These are phyloP conservation scores for Thermochaetoides thermophila DNA, from an alignment of 495 filamentous ascomycete species.

Conservation along the genomic window DNA sequence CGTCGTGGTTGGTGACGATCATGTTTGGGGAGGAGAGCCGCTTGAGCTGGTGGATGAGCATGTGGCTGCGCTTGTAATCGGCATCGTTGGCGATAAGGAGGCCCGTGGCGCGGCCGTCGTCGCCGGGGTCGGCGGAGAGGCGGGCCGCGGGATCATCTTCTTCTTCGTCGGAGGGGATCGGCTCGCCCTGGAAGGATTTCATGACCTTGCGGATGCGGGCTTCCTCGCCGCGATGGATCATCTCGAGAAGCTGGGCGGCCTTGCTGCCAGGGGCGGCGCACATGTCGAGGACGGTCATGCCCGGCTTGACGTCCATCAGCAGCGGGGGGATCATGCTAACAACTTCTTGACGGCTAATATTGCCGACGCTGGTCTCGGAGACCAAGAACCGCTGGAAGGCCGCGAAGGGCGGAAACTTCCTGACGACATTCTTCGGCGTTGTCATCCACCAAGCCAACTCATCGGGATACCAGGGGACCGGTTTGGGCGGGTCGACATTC, in stretches of 20 bases:
- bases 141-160: constrained; percentile 32
- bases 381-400: constrained; percentile 98
- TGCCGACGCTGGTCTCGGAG: constrained; percentile 89
- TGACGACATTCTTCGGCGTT: constrained; percentile 82
- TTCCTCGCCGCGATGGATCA: constrained; percentile 86
- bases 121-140: constrained; percentile 42
- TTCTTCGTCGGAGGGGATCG: constrained; percentile 34
- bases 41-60: constrained; percentile 96
- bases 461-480: constrained; percentile 85
- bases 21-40: constrained; percentile 90
- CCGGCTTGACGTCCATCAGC: constrained; percentile 75
- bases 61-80: constrained; percentile 88
- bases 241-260: constrained; percentile 84
- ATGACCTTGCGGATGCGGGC: constrained; percentile 51
- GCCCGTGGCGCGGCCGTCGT: constrained; percentile 78
- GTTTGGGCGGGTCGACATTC: constrained; percentile 60
- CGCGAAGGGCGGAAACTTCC: constrained; percentile 81
- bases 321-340: constrained; percentile 98
- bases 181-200: constrained; percentile 36
- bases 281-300: constrained; percentile 86
- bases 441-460: constrained; percentile 91
- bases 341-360: constrained; percentile 91
- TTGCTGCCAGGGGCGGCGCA: constrained; percentile 96
- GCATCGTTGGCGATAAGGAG: constrained; percentile 88
- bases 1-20: constrained; percentile 96